A percentile compares a stretch with the other conserved stretches of the same genome.
Evolutionary conservation across 108 stramenopile genomes (phyloP).

Genomic region (Aureococcus anophagefferens): DNA sequence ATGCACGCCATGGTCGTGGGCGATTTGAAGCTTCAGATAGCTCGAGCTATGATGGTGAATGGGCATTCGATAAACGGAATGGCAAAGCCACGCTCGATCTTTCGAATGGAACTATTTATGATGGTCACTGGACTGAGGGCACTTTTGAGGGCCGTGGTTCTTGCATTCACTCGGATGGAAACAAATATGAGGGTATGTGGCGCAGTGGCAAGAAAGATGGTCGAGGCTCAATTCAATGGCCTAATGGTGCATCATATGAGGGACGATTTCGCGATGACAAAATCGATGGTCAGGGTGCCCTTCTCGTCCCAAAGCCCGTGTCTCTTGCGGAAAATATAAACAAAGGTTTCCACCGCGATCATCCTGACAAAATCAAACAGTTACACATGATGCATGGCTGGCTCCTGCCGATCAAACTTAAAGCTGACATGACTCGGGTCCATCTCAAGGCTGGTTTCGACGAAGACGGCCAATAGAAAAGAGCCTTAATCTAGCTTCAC

Average conservation of each 20-base stretch:
- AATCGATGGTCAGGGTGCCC: constrained; percentile 79
- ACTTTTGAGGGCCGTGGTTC: constrained; percentile 75
- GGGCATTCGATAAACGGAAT: constrained; percentile 68
- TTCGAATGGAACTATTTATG: constrained; percentile 70
- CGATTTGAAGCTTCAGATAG: constrained; percentile 64
- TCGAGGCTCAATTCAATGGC: constrained; percentile 11
- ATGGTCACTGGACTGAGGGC: constrained; percentile 75
- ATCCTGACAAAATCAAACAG: too few relatives aligned
- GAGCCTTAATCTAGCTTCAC: too few relatives aligned
- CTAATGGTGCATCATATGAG: constrained; percentile 34
- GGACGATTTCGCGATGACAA: constrained; percentile 77
- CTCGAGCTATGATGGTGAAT: constrained; percentile 62
- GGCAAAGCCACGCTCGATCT: constrained; percentile 34
- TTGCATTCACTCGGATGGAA: constrained; percentile 68
- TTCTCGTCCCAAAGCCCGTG: constrained; percentile 42
- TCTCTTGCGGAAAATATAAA: too few relatives aligned
- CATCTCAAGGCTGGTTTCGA: too few relatives aligned
- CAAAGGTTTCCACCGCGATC: too few relatives aligned
- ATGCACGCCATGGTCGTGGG: constrained; percentile 58
- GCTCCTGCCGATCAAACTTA: too few relatives aligned
- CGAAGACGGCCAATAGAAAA: too few relatives aligned
- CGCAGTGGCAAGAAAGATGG: constrained; percentile 63
- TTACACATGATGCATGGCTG: too few relatives aligned
- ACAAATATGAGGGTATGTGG: constrained; percentile 72
- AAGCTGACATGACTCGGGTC: too few relatives aligned